phyloP scores from a whole-genome alignment of 345 rosid species.

The Populus tremula region DNA sequence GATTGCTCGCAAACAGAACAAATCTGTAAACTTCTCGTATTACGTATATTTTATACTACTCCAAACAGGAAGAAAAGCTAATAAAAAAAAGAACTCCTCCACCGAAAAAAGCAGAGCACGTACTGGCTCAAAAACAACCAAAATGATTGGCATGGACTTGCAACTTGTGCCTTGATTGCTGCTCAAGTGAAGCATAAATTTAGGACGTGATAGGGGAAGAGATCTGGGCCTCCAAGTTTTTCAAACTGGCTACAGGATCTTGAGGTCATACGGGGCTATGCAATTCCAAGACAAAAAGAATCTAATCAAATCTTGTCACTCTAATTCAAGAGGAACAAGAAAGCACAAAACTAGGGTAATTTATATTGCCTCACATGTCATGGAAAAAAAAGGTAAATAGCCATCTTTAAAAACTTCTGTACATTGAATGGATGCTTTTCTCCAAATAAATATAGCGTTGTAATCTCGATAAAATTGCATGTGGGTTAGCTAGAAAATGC shows the following conservation, averaged over 20 bases:
- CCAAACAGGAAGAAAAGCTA: background rate
- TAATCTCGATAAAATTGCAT: too few species aligned
- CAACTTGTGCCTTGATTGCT: background rate
- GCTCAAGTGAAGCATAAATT: background rate
- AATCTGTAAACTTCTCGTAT: too few species aligned
- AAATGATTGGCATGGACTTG: background rate
- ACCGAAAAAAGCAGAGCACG: background rate
- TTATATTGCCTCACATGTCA: too few species aligned
- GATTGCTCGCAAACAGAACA: background rate
- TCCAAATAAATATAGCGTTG: too few species aligned
- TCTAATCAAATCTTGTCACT: slow-evolving; percentile 19
- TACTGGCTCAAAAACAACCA: background rate
- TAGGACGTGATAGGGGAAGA: background rate
- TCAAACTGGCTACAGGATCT: background rate
- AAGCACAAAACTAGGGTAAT: background rate
- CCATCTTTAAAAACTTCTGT: too few species aligned
- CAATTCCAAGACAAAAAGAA: slow-evolving; percentile 18
- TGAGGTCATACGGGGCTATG: slow-evolving; percentile 18
- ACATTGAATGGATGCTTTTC: too few species aligned
- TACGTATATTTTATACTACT: background rate
- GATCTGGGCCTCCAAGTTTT: background rate
- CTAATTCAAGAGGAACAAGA: background rate
- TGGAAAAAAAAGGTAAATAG: too few species aligned
- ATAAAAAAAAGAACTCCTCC: background rate
- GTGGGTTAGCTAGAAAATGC: too few species aligned